Evolutionary conservation across 441 rosid genomes (phyloP).

Genomic region (Corymbia calophylla): DNA sequence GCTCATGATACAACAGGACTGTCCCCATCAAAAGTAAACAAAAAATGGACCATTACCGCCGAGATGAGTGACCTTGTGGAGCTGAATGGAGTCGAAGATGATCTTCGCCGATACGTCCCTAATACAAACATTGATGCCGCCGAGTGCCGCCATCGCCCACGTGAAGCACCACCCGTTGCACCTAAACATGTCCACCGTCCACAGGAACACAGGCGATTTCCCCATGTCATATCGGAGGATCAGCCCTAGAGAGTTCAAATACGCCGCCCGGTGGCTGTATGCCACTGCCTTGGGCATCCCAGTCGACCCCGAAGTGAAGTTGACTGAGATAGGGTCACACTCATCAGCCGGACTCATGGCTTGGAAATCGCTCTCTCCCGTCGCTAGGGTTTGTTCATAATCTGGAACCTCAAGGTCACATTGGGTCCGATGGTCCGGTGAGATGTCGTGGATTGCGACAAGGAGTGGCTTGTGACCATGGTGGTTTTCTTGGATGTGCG

Average conservation of each 20-base stretch:
- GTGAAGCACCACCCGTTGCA: constrained; percentile 64
- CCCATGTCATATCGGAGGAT: constrained; percentile 25
- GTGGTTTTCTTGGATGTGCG: not conserved
- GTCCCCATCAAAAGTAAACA: not conserved
- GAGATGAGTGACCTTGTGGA: constrained; percentile 35
- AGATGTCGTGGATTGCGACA: constrained; percentile 11
- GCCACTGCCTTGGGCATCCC: constrained; percentile 52
- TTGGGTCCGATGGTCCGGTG: not conserved
- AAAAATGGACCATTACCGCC: constrained; percentile 16
- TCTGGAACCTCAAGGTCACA: not conserved
- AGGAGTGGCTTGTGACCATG: constrained; percentile 16
- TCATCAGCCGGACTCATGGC: constrained; percentile 23
- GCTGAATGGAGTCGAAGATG: constrained; percentile 25
- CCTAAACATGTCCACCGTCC: constrained; percentile 66
- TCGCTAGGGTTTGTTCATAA: constrained; percentile 19
- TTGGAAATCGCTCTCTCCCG: constrained; percentile 20
- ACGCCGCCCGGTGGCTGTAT: constrained; percentile 50
- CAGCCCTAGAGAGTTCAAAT: constrained; percentile 40
- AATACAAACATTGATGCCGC: constrained; percentile 41
- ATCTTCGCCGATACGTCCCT: constrained; percentile 19
- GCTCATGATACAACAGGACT: not conserved
- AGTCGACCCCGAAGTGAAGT: constrained; percentile 56
- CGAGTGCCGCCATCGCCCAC: constrained; percentile 52
- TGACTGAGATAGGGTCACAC: constrained; percentile 48
- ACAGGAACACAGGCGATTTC: constrained; percentile 28